Base-by-base conservation (phyloP, 257 asterid genomes). In the Euphrasia confusa region DNA sequence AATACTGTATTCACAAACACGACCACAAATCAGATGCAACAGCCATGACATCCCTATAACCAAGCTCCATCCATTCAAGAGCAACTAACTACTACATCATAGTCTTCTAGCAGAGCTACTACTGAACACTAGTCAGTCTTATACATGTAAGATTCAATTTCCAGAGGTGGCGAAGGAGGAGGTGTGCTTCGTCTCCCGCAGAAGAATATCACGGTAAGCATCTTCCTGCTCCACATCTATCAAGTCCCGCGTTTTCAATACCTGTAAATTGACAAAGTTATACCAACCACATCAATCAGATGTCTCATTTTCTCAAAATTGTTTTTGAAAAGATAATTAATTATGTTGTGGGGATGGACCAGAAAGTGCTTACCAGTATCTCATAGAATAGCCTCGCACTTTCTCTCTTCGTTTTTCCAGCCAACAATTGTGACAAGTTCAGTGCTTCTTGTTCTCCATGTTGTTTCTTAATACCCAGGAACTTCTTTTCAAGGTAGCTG, bases 381-480 rank as follows among this genome's bases (percentile, higher is more conserved):
- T 84, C 98, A 56, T 83, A 81, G 80, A 88, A 91, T 10, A 86
- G 68, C 74, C 74, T 72, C 6, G 95, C 89, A 32, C 95, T 78
- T 45, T 79, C 83, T 73, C 64, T 79, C 87, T 80, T 84, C 24
- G 79, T 83, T 77, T 76, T 81, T 49, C 82, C 78, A 49, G 64
- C 66, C 77, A 83, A 55, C 54, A 81, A 68, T 52, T 64, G 71
- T 11, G 79, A 68, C 62, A 86, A 54, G 74, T 74, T 79, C 66
- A 91, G 37, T 15, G 66, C 71, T 58, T 44, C 71, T 47, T 77
- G 42, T 37, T 37, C 42, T 37, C 42, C 88, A 21, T 69, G 54
- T 44, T 61, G 47, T 33, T 50, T 78, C 76, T 74, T 88, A 66
- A 54, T 77, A 15, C 58, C 53, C 61, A 54, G 49, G 58, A 91